These are phyloP conservation scores for Zygnema circumcarinatum DNA, from an alignment of 139 green algal species.

Conservation along the genomic window DNA sequence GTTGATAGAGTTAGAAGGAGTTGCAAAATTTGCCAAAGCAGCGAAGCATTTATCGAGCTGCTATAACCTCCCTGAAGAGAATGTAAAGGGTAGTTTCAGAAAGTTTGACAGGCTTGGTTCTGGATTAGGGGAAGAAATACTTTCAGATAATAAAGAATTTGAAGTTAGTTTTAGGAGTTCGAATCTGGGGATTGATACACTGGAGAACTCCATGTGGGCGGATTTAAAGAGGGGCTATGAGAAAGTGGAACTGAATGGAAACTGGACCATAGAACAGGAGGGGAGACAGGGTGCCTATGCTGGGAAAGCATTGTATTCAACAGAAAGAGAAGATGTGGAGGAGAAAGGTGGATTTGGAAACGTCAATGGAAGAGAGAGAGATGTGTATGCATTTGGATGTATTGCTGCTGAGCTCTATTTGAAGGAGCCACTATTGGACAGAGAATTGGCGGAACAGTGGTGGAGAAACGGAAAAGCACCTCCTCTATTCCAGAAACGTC, in stretches of 20 bases:
- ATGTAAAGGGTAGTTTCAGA: not conserved
- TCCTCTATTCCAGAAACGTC: slow-evolving; percentile 10
- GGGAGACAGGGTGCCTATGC: no score
- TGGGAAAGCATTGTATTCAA: no score
- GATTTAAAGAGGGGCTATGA: no score
- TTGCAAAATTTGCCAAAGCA: not conserved
- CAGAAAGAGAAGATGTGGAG: not conserved
- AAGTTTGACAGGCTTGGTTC: no score
- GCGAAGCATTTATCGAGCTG: not conserved
- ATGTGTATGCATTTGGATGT: slow-evolving; percentile 26
- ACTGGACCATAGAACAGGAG: no score
- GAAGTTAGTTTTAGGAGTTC: not conserved
- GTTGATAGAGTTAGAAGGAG: not conserved
- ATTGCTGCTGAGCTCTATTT: slow-evolving; percentile 29
- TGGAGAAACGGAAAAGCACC: not conserved
- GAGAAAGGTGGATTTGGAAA: slow-evolving; percentile 7
- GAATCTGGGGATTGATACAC: not conserved
- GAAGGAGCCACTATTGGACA: slow-evolving; percentile 22
- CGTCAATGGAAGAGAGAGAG: not conserved
- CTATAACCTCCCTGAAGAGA: not conserved
- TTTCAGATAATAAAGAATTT: not conserved
- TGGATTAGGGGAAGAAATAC: not conserved
- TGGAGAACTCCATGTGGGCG: no score
- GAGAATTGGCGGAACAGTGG: not conserved
- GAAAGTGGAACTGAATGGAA: no score